Evolutionary conservation across 129 eudicot genomes (phyloP).

Genomic region (Gnaphalium uliginosum): DNA sequence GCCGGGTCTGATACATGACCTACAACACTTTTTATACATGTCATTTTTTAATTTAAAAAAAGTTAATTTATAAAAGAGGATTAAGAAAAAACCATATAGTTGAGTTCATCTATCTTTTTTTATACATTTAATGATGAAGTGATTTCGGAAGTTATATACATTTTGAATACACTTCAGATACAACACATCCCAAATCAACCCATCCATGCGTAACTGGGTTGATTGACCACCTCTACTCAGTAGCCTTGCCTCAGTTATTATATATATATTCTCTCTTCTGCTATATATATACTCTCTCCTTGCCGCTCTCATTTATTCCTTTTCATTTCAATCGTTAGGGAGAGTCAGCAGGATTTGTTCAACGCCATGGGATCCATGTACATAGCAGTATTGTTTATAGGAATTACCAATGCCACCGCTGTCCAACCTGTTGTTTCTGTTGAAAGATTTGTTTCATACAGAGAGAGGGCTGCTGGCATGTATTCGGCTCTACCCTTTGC

Average conservation of each 20-base stretch:
- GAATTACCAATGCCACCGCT: slow-evolving; percentile 89
- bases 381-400: slow-evolving; percentile 79
- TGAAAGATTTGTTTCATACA: slow-evolving; percentile 93
- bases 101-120: not conserved
- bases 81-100: not conserved
- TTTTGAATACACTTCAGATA: not conserved
- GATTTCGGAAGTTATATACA: not conserved
- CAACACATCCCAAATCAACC: not conserved
- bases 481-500: slow-evolving; percentile 96
- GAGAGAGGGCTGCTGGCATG: slow-evolving; percentile 98
- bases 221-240: slow-evolving; percentile 6
- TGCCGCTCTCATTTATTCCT: not conserved
- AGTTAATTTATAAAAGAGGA: not conserved
- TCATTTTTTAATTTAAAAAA: not conserved
- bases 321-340: slow-evolving; percentile 42
- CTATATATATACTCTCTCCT: not conserved
- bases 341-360: slow-evolving; percentile 77
- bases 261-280: not conserved
- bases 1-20: not conserved
- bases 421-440: slow-evolving; percentile 97
- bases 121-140: not conserved
- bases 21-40: not conserved
- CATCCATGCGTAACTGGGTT: not conserved
- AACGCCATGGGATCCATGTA: slow-evolving; percentile 99
- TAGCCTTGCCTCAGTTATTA: not conserved